Base-by-base conservation (phyloP, 2,329 filamentous ascomycete genomes). In the Aspergillus flavus region DNA sequence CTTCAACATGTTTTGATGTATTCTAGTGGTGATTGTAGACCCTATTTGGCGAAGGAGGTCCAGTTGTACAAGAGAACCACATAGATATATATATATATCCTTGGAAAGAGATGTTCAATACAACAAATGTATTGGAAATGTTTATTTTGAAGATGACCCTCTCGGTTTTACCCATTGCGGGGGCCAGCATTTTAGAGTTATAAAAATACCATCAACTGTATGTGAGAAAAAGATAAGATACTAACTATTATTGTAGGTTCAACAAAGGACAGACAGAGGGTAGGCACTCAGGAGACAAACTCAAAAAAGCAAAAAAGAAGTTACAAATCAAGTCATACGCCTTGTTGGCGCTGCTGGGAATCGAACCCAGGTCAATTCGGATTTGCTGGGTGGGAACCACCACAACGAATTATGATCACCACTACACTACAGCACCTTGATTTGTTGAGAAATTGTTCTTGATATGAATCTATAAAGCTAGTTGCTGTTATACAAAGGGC, bases 401-500 rank as follows among this genome's bases (percentile, higher is more conserved):
- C 67, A 70, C 66, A 69, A 69, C 66, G 67, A 62, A 55, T 54
- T 65, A 65, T 69, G 63, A 67, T 69, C 41, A 69, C 64, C 68
- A 69, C 66, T 69, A 69, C 63, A 70, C 68, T 68, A 70, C 67
- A 61, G 68, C 68, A 68, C 68, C 68, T 66, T 69, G 62, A 66
- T 67, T 64, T 66, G 50, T 26, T 61, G 36, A 53, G 11, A 48
- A 14, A 1, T 4, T 2, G 7, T 4, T 11, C 2, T 3, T n/a
- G 28, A 12, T 34, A 26, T 1, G 12, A 16, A 7, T 6, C 3
- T 7, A 53, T 54, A 21, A 21, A 21, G n/a, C n/a, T 21, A 21
- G n/a, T 21, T 21, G n/a, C n/a, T 21, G 1, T 21, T 21, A 21
- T 21, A 21, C 2, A 2, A 12, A 12, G 3, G 4, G 7, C 12